Percentiles rank a stretch among this genome's conserved stretches.
Conservation (phyloP, 2,329 filamentous ascomycete species). For the Didymellaceae sp. region DNA sequence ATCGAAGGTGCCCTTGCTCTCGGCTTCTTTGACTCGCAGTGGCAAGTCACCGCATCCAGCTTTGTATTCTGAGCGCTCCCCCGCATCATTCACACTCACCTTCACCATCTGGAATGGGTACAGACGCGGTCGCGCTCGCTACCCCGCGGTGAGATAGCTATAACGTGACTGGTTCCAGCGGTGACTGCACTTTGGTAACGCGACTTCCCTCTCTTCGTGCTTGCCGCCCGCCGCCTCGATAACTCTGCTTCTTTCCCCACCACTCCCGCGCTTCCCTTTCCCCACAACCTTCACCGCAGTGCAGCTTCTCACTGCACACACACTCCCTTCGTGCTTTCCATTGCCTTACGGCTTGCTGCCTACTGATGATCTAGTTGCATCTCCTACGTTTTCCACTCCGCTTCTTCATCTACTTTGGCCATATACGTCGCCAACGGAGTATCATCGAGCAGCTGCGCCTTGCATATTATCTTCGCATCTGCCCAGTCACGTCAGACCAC, state of each 20-base stretch:
- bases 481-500: conserved; percentile 30
- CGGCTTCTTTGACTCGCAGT: conserved; percentile 63
- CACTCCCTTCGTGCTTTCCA: conserved; percentile 31
- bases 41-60: conserved; percentile 58
- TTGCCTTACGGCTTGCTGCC: conserved; percentile 4
- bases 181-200: conserved; percentile 23
- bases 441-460: conserved; percentile 33
- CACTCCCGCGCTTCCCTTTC: conserved; percentile 13
- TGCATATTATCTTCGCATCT: conserved; percentile 48
- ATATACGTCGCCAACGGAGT: conserved; percentile 44
- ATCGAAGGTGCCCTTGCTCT: conserved; percentile 60
- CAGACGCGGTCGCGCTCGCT: neutral
- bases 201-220: conserved; percentile 18
- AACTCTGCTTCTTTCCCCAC: conserved; percentile 23
- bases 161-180: too few relatives aligned
- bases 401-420: conserved; percentile 47
- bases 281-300: conserved; percentile 7
- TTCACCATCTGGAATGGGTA: neutral
- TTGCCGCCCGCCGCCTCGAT: neutral
- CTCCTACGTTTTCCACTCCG: conserved; percentile 29
- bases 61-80: conserved; percentile 34
- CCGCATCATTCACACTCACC: neutral
- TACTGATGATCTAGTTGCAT: conserved; percentile 36
- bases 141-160: too few relatives aligned
- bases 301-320: conserved; percentile 17